phyloP scores from a whole-genome alignment of 2,329 filamentous ascomycete species.

The Penicillium hordei region DNA sequence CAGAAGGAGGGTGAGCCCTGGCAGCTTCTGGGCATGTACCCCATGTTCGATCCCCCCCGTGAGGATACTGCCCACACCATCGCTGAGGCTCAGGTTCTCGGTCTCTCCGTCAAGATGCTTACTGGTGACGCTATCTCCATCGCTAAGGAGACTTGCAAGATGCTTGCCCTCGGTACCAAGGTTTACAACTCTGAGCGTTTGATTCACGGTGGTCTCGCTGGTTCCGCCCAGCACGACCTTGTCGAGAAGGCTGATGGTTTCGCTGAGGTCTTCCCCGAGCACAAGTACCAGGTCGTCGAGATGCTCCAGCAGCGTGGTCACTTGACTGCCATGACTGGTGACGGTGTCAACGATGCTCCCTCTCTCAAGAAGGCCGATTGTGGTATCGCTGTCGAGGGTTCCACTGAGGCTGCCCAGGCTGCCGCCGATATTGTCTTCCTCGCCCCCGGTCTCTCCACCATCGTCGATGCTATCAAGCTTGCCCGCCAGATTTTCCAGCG shows the following conservation, averaged over 20 bases:
- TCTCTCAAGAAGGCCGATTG: slow-evolving; percentile 74
- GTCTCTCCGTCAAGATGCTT: slow-evolving; percentile 78
- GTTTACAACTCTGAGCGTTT: slow-evolving; percentile 79
- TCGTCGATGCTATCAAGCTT: slow-evolving; percentile 71
- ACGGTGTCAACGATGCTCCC: slow-evolving; percentile 73
- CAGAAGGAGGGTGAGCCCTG: slow-evolving; percentile 74
- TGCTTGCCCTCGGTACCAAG: slow-evolving; percentile 75
- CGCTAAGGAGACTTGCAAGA: slow-evolving; percentile 79
- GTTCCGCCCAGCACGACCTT: slow-evolving; percentile 72
- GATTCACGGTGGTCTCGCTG: slow-evolving; percentile 72
- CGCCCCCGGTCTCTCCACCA: slow-evolving; percentile 68
- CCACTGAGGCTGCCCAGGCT: slow-evolving; percentile 70
- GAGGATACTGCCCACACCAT: slow-evolving; percentile 78
- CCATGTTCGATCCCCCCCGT: slow-evolving; percentile 78
- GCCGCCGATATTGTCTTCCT: slow-evolving; percentile 74
- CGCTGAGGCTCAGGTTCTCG: slow-evolving; percentile 71
- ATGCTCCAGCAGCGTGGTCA: slow-evolving; percentile 73
- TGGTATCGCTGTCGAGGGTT: slow-evolving; percentile 71
- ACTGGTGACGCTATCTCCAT: slow-evolving; percentile 79
- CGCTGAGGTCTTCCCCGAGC: slow-evolving; percentile 72
- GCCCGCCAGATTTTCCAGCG: slow-evolving; percentile 74
- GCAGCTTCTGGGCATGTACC: slow-evolving; percentile 73
- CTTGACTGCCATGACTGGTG: slow-evolving; percentile 73
- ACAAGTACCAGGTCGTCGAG: slow-evolving; percentile 75
- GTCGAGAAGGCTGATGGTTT: slow-evolving; percentile 73